Evolutionary conservation across 2,329 filamentous ascomycete genomes (phyloP), one percentile per base, ranked within the genome.

Genomic region (Tolypocladium paradoxum): DNA sequence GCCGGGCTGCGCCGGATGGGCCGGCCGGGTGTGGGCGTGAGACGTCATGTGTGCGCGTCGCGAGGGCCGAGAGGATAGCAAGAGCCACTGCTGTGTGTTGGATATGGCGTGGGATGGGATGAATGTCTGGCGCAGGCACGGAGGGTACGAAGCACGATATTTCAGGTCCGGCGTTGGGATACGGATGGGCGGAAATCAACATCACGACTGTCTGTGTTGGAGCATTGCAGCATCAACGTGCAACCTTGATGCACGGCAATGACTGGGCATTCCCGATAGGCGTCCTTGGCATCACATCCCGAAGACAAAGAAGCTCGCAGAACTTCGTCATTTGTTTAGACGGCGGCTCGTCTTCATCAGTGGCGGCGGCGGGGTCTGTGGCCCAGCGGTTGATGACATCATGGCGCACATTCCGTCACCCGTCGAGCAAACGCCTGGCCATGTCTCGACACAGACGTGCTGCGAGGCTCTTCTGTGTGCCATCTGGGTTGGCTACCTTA

Each of bases 351-450:
- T 20, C 27, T 20, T 46, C 43, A 36, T 34, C 47, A 36, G 47
- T 31, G 31, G 47, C 31, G 48, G n/a, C n/a, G n/a, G n/a, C n/a
- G 35, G 49, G 35, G 12, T 12, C 4, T 18, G 14, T 16, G 20
- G 38, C 40, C 14, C 22, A 14, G 18, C 24, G 8, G 18, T 49
- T 48, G 29, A 68, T 69, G 67, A 69, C 67, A 69, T 70, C 67
- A 70, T 64, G 54, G 43, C 24, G 53, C 58, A 59, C 64, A 64
- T 64, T 61, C 61, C 64, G 55, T 60, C 58, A 59, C 58, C 59
- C 56, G 12, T 31, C 24, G 14, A n/a, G 24, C 43, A 31, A 33
- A 6, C 18, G 43, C 27, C 18, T 7, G 11, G 27, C 4, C 27
- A 33, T 31, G 43, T 33, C 43, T n/a, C 40, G 14, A 20, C 43